Conservation (phyloP, 768 basidiomycete genomes). For the Lentinus brumalis region DNA sequence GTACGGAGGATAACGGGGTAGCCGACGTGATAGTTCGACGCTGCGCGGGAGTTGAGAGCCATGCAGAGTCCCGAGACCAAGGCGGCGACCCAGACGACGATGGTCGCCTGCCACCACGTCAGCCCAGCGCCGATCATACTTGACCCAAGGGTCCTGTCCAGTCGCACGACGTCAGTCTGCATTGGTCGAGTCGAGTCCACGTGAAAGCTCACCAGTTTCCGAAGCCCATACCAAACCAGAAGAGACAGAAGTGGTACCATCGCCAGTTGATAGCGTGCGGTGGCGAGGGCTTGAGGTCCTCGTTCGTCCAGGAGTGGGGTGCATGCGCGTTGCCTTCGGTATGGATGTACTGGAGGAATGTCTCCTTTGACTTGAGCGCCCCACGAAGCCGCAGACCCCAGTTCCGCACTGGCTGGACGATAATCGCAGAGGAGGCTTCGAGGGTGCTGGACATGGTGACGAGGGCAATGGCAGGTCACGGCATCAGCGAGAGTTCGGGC, state of each 20-base stretch:
- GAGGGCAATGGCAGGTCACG: no score
- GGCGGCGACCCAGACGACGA: constrained; percentile 23
- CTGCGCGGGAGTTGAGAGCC: constrained; percentile 22
- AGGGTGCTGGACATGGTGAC: no score
- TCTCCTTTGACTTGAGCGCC: constrained; percentile 14
- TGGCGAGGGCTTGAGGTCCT: constrained; percentile 23
- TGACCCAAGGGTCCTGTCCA: constrained; percentile 20
- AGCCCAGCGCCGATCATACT: constrained; percentile 21
- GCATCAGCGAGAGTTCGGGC: no score
- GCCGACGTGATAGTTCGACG: constrained; percentile 23
- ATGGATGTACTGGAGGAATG: constrained; percentile 16
- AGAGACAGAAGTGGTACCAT: constrained; percentile 25
- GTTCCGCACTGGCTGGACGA: neutral
- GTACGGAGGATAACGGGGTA: constrained; percentile 23
- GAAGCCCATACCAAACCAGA: constrained; percentile 26
- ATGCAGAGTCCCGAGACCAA: constrained; percentile 18
- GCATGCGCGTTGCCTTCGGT: constrained; percentile 20
- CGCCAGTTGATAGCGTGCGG: constrained; percentile 21
- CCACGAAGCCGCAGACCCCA: constrained; percentile 12
- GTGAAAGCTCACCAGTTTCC: constrained; percentile 20
- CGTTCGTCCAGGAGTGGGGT: constrained; percentile 19
- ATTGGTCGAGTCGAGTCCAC: neutral
- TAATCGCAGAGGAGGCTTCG: neutral
- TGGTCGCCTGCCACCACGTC: constrained; percentile 23
- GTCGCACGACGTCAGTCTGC: neutral